These are phyloP conservation scores for Craspedostauros australis DNA, from an alignment of 108 stramenopile species.

Conservation along the genomic window DNA sequence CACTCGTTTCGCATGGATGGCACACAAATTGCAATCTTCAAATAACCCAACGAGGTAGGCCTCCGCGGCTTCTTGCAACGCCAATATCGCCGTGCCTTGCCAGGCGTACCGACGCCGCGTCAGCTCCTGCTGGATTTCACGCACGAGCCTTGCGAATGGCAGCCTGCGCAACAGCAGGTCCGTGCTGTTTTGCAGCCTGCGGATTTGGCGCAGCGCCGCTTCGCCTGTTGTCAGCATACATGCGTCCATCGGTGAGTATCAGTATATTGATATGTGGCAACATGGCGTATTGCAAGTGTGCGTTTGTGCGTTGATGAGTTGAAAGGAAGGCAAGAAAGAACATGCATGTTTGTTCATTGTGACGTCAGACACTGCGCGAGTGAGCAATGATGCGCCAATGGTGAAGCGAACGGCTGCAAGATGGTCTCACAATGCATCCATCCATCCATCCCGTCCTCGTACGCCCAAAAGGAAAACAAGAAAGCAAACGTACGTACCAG, in stretches of 20 bases:
- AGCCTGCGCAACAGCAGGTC: conserved; percentile 90
- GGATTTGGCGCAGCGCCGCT: conserved; percentile 89
- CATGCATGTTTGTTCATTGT: too few relatives aligned
- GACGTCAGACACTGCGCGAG: too few relatives aligned
- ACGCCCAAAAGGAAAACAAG: too few relatives aligned
- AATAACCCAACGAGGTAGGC: conserved; percentile 90
- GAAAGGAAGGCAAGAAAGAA: too few relatives aligned
- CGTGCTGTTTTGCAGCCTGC: conserved; percentile 86
- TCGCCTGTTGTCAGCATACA: conserved; percentile 45
- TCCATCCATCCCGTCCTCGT: too few relatives aligned
- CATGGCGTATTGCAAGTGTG: too few relatives aligned
- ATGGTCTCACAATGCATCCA: too few relatives aligned
- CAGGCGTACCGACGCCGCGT: conserved; percentile 65
- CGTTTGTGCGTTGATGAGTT: too few relatives aligned
- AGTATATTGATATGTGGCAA: too few relatives aligned
- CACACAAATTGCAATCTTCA: conserved; percentile 94
- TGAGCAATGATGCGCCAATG: too few relatives aligned
- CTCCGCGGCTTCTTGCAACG: conserved; percentile 94
- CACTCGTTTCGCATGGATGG: conserved; percentile 94
- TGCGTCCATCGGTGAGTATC: not conserved
- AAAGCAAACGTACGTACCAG: too few relatives aligned
- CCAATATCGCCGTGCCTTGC: conserved; percentile 93
- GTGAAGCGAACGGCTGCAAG: too few relatives aligned
- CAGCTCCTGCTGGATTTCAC: conserved; percentile 74
- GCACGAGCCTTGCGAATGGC: conserved; percentile 91